Evolutionary conservation across 164 flowering plant species (phyloP).

Genomic region (Warburgia ugandensis): DNA sequence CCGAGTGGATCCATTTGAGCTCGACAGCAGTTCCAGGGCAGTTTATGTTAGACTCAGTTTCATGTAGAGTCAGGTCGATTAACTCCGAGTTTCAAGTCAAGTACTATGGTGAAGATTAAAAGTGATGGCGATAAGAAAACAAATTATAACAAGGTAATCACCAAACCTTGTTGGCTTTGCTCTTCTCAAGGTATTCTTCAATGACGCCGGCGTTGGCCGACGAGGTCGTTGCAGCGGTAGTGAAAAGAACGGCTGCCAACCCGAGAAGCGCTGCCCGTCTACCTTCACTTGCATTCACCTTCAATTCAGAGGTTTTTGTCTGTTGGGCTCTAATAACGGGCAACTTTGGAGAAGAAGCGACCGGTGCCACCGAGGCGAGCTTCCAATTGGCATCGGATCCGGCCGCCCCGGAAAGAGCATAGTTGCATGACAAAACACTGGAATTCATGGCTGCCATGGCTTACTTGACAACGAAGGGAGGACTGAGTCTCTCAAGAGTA

Average conservation of each 20-base stretch:
- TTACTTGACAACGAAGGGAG: conserved; percentile 1
- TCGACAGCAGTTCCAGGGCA: too few species aligned
- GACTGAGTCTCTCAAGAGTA: too few species aligned
- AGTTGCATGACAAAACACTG: conserved; percentile 75
- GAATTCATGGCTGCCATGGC: conserved; percentile 83
- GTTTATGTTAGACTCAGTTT: too few species aligned
- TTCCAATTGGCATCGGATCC: conserved; percentile 42
- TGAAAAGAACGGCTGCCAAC: conserved; percentile 60
- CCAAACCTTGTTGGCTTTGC: conserved; percentile 91
- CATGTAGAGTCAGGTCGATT: too few species aligned
- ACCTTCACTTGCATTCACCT: conserved; percentile 30
- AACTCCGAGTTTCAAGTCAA: too few species aligned
- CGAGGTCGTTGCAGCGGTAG: conserved; percentile 44
- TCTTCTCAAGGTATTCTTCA: conserved; percentile 84
- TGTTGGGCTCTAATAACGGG: conserved; percentile 56
- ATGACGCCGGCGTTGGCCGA: conserved; percentile 75
- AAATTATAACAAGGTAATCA: not conserved
- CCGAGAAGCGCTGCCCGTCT: conserved; percentile 64
- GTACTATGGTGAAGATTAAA: too few species aligned
- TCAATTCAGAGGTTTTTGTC: not conserved
- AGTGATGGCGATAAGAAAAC: too few species aligned
- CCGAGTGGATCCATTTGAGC: too few species aligned
- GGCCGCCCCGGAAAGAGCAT: conserved; percentile 42
- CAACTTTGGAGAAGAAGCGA: conserved; percentile 26
- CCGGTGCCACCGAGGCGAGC: conserved; percentile 28